Evolutionary conservation across 225 moss, liverwort and hornwort genomes (phyloP).

Genomic region (Antitrichia curtipendula): DNA sequence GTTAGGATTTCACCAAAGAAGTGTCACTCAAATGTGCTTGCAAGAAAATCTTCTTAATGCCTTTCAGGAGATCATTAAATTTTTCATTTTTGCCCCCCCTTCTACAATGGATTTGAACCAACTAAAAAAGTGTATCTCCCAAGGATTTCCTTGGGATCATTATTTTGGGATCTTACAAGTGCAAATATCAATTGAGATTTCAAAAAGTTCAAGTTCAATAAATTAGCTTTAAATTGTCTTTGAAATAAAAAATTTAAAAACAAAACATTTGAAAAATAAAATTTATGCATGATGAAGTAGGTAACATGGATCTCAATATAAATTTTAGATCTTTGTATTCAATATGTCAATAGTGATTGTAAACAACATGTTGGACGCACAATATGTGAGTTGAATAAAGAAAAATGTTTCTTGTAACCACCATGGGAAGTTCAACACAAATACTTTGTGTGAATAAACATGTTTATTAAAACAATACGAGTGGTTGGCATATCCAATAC

Average conservation of each 20-base stretch:
- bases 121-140: too few species aligned
- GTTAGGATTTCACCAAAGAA: not conserved
- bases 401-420: not conserved
- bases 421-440: fast-evolving
- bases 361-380: fast-evolving
- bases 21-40: fast-evolving
- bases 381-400: not conserved
- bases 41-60: not conserved
- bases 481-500: not conserved
- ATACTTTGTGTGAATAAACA: not conserved
- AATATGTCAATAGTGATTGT: not conserved
- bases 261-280: not conserved
- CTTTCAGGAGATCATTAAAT: not conserved
- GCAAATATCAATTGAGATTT: not conserved
- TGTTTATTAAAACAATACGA: not conserved
- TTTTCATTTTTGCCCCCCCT: not conserved
- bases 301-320: not conserved
- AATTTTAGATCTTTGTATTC: not conserved
- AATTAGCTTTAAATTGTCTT: not conserved
- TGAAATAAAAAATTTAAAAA: not conserved
- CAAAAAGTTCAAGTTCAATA: fast-evolving
- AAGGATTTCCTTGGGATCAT: too few species aligned
- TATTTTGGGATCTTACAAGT: not conserved
- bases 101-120: not conserved
- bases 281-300: not conserved